Base-by-base conservation (phyloP, 257 asterid genomes). In the Echium plantagineum region DNA sequence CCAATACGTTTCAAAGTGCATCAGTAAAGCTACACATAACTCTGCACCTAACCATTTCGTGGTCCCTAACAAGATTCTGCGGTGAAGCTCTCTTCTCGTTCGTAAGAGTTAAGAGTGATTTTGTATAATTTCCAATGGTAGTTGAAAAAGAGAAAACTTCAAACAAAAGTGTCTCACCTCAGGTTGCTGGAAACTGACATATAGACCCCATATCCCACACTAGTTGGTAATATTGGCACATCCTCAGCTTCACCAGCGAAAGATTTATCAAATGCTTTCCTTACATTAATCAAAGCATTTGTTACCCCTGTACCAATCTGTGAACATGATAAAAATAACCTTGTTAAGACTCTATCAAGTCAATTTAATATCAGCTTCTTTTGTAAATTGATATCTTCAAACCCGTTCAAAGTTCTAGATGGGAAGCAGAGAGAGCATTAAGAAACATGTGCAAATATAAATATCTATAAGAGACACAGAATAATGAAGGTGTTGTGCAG, bases 251-350 rank as follows among this genome's bases (percentile, higher is more conserved):
- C 96, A 61, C 80, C 95, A 18, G 94, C 93, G 63, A 76, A 85
- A 53, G 84, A 73, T 63, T 85, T 87, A 68, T 88, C 95, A 26
- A 91, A 52, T 15, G 86, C 89, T 69, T 88, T 88, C 20, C 96
- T 71, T 47, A 85, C 88, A 10, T 70, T 66, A 65, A 91, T 83
- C 20, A 91, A 63, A 55, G 67, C 55, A 32, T 91, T 88, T n/a
- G 98, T 91, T 26, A 83, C 79, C 4, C 94, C 95, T n/a, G 98
- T 91, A 63, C 98, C 98, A 15, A 91, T 49, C 98, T 91, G 84
- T 58, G 57, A 35, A 65, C 24, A 63, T 15, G 18, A 49, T 35
- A 52, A 32, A 55, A 52, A 42, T 42, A 42, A 42, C 17, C 15
- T 42, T 35, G 46, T 35, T 35, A 35, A 1, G 46, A 35, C 46